A percentile compares a stretch with the other conserved stretches of the same genome.
These are phyloP conservation scores for Sclerotinia borealis DNA, from an alignment of 2,329 filamentous ascomycete species.

Conservation along the genomic window DNA sequence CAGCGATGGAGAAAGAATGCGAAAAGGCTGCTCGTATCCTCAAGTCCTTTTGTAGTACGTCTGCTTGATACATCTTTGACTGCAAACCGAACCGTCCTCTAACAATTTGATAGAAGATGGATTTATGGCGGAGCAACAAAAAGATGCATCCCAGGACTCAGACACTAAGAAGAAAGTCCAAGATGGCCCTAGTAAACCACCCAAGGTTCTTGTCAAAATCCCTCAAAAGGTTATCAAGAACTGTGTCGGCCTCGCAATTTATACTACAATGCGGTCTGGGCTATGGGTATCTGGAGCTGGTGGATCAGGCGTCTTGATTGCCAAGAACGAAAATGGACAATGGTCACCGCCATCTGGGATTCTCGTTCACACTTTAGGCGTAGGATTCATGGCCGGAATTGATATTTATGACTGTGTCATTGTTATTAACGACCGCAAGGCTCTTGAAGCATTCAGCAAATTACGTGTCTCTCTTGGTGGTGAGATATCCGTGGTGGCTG, in stretches of 20 bases:
- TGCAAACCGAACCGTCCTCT: constrained; percentile 16
- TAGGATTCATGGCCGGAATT: constrained; percentile 85
- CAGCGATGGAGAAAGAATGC: constrained; percentile 78
- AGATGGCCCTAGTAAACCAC: constrained; percentile 44
- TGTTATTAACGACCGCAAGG: constrained; percentile 81
- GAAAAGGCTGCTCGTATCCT: constrained; percentile 88
- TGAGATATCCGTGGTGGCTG: constrained; percentile 70
- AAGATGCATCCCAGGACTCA: constrained; percentile 3
- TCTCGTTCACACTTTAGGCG: constrained; percentile 78
- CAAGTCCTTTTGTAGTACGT: constrained; percentile 81
- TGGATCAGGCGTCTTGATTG: constrained; percentile 79
- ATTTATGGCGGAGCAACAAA: constrained; percentile 43
- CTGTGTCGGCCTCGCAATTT: constrained; percentile 82
- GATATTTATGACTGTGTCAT: constrained; percentile 96
- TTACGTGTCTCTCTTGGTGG: constrained; percentile 74
- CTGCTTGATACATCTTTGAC: constrained; percentile 25
- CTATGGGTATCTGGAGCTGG: constrained; percentile 86
- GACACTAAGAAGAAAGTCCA: constrained; percentile 38
- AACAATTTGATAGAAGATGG: constrained; percentile 49
- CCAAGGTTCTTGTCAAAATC: constrained; percentile 71
- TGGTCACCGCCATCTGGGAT: constrained; percentile 93
- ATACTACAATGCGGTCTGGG: constrained; percentile 90
- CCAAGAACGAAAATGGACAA: constrained; percentile 70
- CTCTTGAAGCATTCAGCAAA: constrained; percentile 77
- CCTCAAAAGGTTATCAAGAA: constrained; percentile 77